These are phyloP conservation scores for Chytriomyces hyalinus DNA, from an alignment of 192 early-diverging fungal genomes.

Conservation along the genomic window DNA sequence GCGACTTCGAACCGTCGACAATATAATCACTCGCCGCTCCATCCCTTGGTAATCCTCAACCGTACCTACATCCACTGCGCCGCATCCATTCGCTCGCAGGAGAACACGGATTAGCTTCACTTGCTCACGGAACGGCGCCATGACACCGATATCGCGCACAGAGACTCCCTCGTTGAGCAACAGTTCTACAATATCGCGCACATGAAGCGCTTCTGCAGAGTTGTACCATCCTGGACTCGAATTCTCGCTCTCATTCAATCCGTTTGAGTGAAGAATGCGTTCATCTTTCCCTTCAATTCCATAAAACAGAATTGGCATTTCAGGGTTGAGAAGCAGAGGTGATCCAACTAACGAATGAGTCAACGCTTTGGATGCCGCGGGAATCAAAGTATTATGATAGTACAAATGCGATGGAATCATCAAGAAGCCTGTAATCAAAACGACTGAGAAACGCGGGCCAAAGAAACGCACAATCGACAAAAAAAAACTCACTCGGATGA, in stretches of 20 bases:
- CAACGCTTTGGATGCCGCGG: constrained; percentile 37
- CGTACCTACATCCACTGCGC: constrained; percentile 45
- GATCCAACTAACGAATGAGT: constrained; percentile 46
- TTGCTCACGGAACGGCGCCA: constrained; percentile 62
- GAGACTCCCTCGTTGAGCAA: constrained; percentile 35
- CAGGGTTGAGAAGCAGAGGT: constrained; percentile 50
- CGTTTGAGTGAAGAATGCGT: constrained; percentile 21
- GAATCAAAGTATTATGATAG: constrained; percentile 53
- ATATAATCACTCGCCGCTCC: constrained; percentile 56
- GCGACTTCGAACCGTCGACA: constrained; percentile 53
- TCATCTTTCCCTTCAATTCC: constrained; percentile 58
- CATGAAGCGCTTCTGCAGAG: constrained; percentile 47
- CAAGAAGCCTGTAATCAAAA: constrained; percentile 43
- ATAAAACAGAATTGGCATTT: constrained; percentile 55
- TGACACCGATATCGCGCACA: constrained; percentile 58
- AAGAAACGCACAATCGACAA: not conserved
- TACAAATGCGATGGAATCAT: constrained; percentile 57
- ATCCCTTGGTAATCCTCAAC: constrained; percentile 63
- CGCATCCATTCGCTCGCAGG: constrained; percentile 42
- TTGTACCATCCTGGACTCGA: constrained; percentile 58
- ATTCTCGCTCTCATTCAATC: constrained; percentile 16
- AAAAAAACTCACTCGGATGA: constrained; percentile 40
- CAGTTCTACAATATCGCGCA: constrained; percentile 44
- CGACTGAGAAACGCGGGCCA: not conserved
- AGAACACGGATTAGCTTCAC: constrained; percentile 50